A percentile compares a stretch with the other conserved stretches of the same genome.
These are phyloP conservation scores for Penicillium oxalicum DNA, from an alignment of 2,329 filamentous ascomycete genomes.

Conservation along the genomic window DNA sequence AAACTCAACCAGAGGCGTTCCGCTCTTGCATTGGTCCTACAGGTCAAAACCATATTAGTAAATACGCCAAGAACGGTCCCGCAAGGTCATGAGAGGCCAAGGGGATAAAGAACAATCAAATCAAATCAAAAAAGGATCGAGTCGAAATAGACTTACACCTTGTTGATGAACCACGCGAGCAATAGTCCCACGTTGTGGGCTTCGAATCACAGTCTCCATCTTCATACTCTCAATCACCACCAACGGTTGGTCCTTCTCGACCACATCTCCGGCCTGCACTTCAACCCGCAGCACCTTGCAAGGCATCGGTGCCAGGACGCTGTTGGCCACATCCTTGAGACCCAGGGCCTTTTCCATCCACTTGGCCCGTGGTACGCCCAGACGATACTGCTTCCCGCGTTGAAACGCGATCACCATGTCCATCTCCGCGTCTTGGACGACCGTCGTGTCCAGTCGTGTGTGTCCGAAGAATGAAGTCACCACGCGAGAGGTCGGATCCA, in stretches of 20 bases:
- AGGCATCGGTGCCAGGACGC: slow-evolving; percentile 89
- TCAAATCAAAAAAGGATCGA: background rate
- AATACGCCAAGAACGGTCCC: too few species aligned
- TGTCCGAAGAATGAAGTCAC: slow-evolving; percentile 74
- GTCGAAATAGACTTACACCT: slow-evolving; percentile 52
- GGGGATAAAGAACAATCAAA: slow-evolving; percentile 6
- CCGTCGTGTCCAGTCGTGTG: slow-evolving; percentile 70
- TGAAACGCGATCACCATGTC: slow-evolving; percentile 68
- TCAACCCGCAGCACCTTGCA: slow-evolving; percentile 93
- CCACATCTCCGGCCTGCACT: slow-evolving; percentile 71
- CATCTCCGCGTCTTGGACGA: slow-evolving; percentile 51
- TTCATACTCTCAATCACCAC: slow-evolving; percentile 92
- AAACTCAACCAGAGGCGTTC: slow-evolving; percentile 68
- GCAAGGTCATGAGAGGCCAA: slow-evolving; percentile 9
- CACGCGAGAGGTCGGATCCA: slow-evolving; percentile 41
- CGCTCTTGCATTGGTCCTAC: slow-evolving; percentile 72
- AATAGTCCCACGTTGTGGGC: slow-evolving; percentile 65
- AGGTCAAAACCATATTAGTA: too few species aligned
- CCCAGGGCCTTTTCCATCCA: slow-evolving; percentile 89
- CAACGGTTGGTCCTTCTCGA: slow-evolving; percentile 78
- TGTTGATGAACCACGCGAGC: slow-evolving; percentile 68
- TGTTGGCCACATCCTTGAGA: slow-evolving; percentile 71
- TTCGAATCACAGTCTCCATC: slow-evolving; percentile 80
- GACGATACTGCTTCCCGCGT: slow-evolving; percentile 52
- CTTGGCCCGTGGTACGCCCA: slow-evolving; percentile 54